These are phyloP conservation scores for Geosmithia flava DNA, from an alignment of 2,329 filamentous ascomycete genomes.

Conservation along the genomic window DNA sequence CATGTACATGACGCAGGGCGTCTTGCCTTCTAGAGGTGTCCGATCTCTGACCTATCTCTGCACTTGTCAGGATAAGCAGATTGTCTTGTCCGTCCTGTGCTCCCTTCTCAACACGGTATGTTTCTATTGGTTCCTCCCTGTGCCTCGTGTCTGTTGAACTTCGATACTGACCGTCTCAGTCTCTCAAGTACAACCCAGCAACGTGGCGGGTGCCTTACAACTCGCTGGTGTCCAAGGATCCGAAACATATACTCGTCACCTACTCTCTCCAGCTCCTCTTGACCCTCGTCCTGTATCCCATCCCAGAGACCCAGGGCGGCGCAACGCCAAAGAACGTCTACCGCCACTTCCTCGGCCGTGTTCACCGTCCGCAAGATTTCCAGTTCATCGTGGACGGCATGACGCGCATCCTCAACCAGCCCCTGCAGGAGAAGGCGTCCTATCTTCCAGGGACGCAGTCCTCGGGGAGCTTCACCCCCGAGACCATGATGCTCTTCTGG, in stretches of 20 bases:
- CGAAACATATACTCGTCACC: constrained; percentile 80
- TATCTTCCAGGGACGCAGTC: constrained; percentile 80
- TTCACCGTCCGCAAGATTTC: constrained; percentile 92
- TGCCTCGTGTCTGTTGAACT: neutral
- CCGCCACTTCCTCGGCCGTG: constrained; percentile 77
- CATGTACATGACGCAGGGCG: constrained; percentile 77
- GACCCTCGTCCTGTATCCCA: constrained; percentile 72
- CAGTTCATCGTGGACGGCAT: constrained; percentile 95
- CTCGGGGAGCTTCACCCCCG: constrained; percentile 75
- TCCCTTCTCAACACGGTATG: constrained; percentile 86
- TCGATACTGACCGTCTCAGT: constrained; percentile 32
- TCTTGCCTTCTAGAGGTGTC: constrained; percentile 72
- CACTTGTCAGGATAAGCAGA: constrained; percentile 78
- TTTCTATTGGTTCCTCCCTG: neutral
- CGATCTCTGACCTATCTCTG: constrained; percentile 81
- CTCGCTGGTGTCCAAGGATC: constrained; percentile 80
- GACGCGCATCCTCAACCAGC: constrained; percentile 83
- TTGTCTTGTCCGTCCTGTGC: constrained; percentile 80
- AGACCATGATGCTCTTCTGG: constrained; percentile 97
- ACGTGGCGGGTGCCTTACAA: constrained; percentile 93
- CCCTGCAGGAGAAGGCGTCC: constrained; percentile 75
- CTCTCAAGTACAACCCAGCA: constrained; percentile 90
- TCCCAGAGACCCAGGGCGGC: constrained; percentile 60
- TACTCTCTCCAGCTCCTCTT: constrained; percentile 89
- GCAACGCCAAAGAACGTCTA: constrained; percentile 77